These are phyloP conservation scores for Oryza glumipatula DNA, from an alignment of 176 grass and related monocot species.

Conservation along the genomic window DNA sequence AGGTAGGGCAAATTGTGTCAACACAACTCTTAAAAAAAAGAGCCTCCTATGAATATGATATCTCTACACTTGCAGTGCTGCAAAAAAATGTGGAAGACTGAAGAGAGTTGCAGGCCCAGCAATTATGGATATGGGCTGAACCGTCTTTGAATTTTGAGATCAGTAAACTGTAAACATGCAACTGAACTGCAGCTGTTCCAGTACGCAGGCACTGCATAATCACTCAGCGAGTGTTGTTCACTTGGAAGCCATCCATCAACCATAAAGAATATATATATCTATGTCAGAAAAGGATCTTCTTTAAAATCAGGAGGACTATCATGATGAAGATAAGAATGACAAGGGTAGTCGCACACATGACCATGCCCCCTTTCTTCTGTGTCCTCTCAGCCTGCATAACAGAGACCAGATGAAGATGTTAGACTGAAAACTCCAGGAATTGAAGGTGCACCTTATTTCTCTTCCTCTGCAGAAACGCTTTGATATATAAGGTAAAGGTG, in stretches of 20 bases:
- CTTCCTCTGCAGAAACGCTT: conserved; percentile 33
- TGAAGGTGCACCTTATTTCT: conserved; percentile 32
- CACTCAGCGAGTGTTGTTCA: neutral
- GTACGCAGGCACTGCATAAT: conserved; percentile 30
- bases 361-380: conserved; percentile 91
- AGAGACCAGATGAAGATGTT: conserved; percentile 48
- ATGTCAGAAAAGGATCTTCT: conserved; percentile 80
- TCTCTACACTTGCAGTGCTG: conserved; percentile 44
- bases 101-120: conserved; percentile 32
- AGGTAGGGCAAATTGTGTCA: conserved; percentile 39
- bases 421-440: conserved; percentile 36
- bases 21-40: conserved; percentile 36
- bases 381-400: conserved; percentile 89
- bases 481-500: conserved; percentile 15
- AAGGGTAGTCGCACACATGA: conserved; percentile 95
- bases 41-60: conserved; percentile 39
- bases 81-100: conserved; percentile 37
- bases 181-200: conserved; percentile 20
- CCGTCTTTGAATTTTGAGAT: conserved; percentile 38
- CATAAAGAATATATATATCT: conserved; percentile 10
- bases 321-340: conserved; percentile 93
- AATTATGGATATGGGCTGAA: conserved; percentile 40
- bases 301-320: conserved; percentile 90
- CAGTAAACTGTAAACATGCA: conserved; percentile 35
- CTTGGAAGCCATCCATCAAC: conserved; percentile 20